Percentiles rank a stretch among this genome's conserved stretches.
These are phyloP conservation scores for Lenzites betulinus DNA, from an alignment of 768 basidiomycete genomes.

Conservation along the genomic window DNA sequence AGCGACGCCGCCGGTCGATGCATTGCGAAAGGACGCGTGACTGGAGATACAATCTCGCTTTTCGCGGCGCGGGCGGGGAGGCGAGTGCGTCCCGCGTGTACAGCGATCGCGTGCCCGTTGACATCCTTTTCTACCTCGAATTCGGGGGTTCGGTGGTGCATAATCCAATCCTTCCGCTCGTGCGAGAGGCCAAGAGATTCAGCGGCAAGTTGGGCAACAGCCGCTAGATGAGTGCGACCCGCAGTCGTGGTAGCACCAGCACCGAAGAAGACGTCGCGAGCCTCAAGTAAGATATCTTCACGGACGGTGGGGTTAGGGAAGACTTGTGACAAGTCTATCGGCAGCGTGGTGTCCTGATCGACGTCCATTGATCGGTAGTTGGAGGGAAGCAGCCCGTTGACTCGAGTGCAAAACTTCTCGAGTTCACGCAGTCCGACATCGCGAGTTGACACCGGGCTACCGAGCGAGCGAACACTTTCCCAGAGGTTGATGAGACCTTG, in stretches of 20 bases:
- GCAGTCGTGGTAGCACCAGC: constrained; percentile 55
- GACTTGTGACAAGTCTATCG: constrained; percentile 41
- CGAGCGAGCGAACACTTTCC: constrained; percentile 56
- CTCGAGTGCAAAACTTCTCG: constrained; percentile 79
- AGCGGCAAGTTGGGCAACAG: constrained; percentile 56
- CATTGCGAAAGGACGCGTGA: constrained; percentile 75
- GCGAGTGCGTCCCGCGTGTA: constrained; percentile 65
- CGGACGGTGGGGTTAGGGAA: constrained; percentile 75
- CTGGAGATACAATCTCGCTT: constrained; percentile 35
- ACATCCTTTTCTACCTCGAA: constrained; percentile 68
- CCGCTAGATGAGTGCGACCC: constrained; percentile 50
- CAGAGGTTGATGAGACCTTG: constrained; percentile 67
- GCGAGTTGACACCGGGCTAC: constrained; percentile 52
- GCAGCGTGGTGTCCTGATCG: constrained; percentile 31
- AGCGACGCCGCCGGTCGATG: constrained; percentile 83
- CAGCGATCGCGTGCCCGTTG: constrained; percentile 57
- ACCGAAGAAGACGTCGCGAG: constrained; percentile 91
- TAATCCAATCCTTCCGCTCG: constrained; percentile 72
- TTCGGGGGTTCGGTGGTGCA: constrained; percentile 65
- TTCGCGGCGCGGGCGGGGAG: constrained; percentile 49
- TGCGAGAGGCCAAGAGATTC: constrained; percentile 63
- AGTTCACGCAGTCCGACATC: constrained; percentile 78
- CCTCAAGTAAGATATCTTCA: constrained; percentile 88
- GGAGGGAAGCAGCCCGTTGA: constrained; percentile 60
- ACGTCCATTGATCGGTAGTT: constrained; percentile 47